These are phyloP conservation scores for Paracoccidioides lutzii DNA, from an alignment of 2,329 filamentous ascomycete species.

Conservation along the genomic window DNA sequence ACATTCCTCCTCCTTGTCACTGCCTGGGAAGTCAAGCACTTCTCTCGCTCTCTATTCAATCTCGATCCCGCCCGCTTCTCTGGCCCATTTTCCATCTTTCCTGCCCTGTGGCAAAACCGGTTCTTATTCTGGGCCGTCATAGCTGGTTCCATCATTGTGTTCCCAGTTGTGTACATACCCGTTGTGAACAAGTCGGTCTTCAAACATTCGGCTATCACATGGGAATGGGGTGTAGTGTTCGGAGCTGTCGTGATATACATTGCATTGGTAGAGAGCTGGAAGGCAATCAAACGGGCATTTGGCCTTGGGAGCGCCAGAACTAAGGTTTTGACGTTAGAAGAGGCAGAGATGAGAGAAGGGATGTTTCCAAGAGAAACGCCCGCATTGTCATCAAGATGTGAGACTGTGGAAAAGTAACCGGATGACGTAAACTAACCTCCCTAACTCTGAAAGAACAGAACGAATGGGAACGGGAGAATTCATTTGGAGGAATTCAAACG, in stretches of 20 bases:
- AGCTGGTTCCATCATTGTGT: conserved; percentile 42
- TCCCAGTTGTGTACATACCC: conserved; percentile 54
- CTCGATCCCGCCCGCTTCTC: conserved; percentile 43
- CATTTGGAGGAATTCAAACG: too few species aligned
- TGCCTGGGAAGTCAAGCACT: conserved; percentile 66
- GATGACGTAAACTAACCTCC: conserved; percentile 12
- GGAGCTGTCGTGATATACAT: conserved; percentile 48
- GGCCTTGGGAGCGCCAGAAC: conserved; percentile 24
- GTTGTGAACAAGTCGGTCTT: conserved; percentile 52
- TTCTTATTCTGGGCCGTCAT: conserved; percentile 56
- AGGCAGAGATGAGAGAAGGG: conserved; percentile 23
- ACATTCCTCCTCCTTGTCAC: conserved; percentile 64
- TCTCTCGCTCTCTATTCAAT: conserved; percentile 60
- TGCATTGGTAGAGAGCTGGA: conserved; percentile 50
- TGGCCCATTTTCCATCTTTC: conserved; percentile 50
- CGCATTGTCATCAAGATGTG: conserved; percentile 6
- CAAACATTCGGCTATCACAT: conserved; percentile 50
- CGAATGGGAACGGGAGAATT: neutral
- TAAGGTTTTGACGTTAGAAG: conserved; percentile 18
- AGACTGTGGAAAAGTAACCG: conserved; percentile 8
- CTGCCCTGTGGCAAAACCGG: conserved; percentile 55
- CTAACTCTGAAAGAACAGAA: neutral
- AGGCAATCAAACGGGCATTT: conserved; percentile 45
- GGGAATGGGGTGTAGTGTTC: conserved; percentile 59
- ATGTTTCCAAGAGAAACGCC: conserved; percentile 10